Evolutionary conservation across 208 protist genomes (phyloP).

Genomic region (Leishmania martiniquensis): DNA sequence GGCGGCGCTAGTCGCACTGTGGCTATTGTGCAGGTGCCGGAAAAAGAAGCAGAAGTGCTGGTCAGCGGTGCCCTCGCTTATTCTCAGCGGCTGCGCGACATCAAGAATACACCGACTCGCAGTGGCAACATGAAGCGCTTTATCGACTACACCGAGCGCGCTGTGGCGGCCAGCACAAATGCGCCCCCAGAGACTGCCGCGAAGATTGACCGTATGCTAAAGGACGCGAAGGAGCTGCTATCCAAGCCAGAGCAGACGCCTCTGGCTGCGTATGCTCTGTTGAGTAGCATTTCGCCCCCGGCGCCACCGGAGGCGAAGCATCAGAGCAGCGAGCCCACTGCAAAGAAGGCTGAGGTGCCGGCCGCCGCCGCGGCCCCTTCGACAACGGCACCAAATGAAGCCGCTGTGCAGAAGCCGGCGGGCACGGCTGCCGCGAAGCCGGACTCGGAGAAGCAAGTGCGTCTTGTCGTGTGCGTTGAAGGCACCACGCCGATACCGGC

Average conservation of each 20-base stretch:
- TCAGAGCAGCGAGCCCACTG: neutral
- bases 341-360: neutral
- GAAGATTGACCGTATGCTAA: conserved; percentile 75
- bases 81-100: conserved; percentile 37
- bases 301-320: neutral
- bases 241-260: conserved; percentile 44
- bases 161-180: conserved; percentile 40
- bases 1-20: conserved; percentile 62
- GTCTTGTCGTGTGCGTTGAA: conserved; percentile 32
- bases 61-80: conserved; percentile 23
- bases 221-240: conserved; percentile 67
- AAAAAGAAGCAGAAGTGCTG: conserved; percentile 17
- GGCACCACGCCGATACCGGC: conserved; percentile 10
- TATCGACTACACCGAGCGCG: conserved; percentile 66
- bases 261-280: conserved; percentile 23
- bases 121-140: conserved; percentile 86
- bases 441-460: conserved; percentile 17
- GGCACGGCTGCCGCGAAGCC: neutral
- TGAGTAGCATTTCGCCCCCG: neutral
- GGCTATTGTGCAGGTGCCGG: conserved; percentile 40
- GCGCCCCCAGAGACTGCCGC: conserved; percentile 31
- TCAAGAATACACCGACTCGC: conserved; percentile 69
- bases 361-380: neutral
- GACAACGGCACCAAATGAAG: neutral
- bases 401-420: neutral